Evolutionary conservation across 352 stramenopile genomes (phyloP), one percentile per base, ranked within the genome.

Genomic region (Elongisporangium undulatum): DNA sequence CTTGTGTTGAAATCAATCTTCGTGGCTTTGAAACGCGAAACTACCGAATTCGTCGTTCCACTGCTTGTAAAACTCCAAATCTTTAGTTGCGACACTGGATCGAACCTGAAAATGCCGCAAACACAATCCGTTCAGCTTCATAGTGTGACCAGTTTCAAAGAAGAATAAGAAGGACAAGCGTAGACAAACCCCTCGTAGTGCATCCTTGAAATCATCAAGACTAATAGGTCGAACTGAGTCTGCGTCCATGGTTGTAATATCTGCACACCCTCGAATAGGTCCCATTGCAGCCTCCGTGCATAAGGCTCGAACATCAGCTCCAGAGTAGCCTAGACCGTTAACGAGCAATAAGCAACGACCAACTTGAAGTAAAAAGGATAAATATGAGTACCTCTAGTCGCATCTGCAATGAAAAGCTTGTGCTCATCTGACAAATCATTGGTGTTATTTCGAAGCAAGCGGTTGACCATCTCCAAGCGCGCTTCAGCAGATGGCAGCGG

Each of bases 231-330:
- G 96, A 26, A 99, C 77, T 13, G 95, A 87, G 49, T 94, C 68
- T 3, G 87, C 76, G 54, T 94, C 80, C 69, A 99, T 97, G 13
- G 82, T 95, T 38, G 85, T 79, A 59, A 97, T 97, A 60, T 92
- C 82, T 1, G 59, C 56, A 50, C 85, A 90, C 17, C 70, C 88
- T 56, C 72, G 84, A 52, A 99, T 95, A 2, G 98, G 97, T 15
- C 96, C 96, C 96, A 99, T 99, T 6, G 97, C 95, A 24, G 97
- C 98, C 63, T 99, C 97, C 0, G 85, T 97, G 64, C 95, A 99
- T 21, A 99, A 72, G n/a, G 93, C 87, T 39, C 95, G 95, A 21
- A 99, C 82, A 74, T 99, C 98, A 10, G 97, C 96, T 53, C 97
- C 97, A 57, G 94, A 99, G 73, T 98, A 99, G 6, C 97, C 97